phyloP scores from a whole-genome alignment of 148 eudicot species.

The Rheum nobile region DNA sequence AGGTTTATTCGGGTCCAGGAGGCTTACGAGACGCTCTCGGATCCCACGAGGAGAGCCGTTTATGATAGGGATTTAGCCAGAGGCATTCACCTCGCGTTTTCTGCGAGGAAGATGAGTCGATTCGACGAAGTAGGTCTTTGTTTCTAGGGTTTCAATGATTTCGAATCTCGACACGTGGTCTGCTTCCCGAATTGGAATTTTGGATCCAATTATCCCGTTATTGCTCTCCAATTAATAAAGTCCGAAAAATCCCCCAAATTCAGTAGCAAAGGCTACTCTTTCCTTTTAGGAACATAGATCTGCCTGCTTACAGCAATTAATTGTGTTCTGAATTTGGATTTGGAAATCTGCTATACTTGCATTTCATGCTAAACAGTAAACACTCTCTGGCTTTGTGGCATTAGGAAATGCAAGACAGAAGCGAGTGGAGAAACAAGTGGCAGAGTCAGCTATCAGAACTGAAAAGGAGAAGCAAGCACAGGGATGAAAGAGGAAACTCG shows the following conservation, averaged over 20 bases:
- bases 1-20: constrained; percentile 58
- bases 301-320: neutral
- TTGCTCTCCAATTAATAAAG: no score
- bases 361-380: no score
- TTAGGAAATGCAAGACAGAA: constrained; percentile 45
- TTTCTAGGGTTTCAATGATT: neutral
- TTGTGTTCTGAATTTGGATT: no score
- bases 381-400: no score
- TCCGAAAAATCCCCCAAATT: no score
- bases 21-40: constrained; percentile 73
- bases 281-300: neutral
- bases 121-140: constrained; percentile 26
- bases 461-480: constrained; percentile 53
- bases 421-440: constrained; percentile 71
- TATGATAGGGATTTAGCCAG: constrained; percentile 50
- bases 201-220: neutral
- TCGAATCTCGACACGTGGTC: neutral
- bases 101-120: constrained; percentile 16
- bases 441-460: constrained; percentile 54
- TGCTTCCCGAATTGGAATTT: neutral
- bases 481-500: constrained; percentile 32
- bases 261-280: no score
- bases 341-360: no score
- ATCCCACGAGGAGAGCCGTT: constrained; percentile 39
- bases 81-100: constrained; percentile 33